These are phyloP conservation scores for Macadamia integrifolia DNA, from an alignment of 164 flowering plant species.

Conservation along the genomic window DNA sequence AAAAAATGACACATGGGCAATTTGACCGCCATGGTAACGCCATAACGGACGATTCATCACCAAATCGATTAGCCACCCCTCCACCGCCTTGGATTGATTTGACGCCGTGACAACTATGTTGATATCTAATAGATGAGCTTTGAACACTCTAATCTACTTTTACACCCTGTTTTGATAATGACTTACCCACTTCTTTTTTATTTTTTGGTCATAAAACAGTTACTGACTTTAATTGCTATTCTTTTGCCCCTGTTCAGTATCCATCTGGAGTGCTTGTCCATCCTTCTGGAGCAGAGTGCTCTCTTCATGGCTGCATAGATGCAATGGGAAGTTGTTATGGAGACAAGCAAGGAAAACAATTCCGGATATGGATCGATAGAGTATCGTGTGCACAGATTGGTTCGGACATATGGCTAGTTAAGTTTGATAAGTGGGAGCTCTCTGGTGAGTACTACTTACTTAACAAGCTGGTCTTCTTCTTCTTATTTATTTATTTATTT, in stretches of 20 bases:
- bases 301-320: slow-evolving; percentile 35
- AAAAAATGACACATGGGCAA: too few relatives aligned
- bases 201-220: not conserved
- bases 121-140: too few relatives aligned
- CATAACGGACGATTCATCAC: too few relatives aligned
- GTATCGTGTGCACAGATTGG: slow-evolving; percentile 45
- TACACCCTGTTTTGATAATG: too few relatives aligned
- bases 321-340: slow-evolving; percentile 39
- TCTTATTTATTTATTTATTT: too few relatives aligned
- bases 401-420: slow-evolving; percentile 58
- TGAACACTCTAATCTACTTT: too few relatives aligned
- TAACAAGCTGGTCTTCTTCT: not conserved
- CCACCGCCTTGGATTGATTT: too few relatives aligned
- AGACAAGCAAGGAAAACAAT: slow-evolving; percentile 53
- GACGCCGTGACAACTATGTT: too few relatives aligned
- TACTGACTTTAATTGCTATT: slow-evolving; percentile 4
- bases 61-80: too few relatives aligned
- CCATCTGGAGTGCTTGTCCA: slow-evolving; percentile 46
- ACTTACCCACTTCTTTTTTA: too few relatives aligned
- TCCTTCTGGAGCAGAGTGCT: slow-evolving; percentile 52
- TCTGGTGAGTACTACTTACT: slow-evolving; percentile 36
- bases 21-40: too few relatives aligned
- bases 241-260: slow-evolving; percentile 27
- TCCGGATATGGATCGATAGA: slow-evolving; percentile 63
- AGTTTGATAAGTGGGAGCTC: slow-evolving; percentile 64